Evolutionary conservation across 805 yeast species (phyloP), one percentile per base, ranked within the genome.

Genomic region (Spathaspora passalidarum): DNA sequence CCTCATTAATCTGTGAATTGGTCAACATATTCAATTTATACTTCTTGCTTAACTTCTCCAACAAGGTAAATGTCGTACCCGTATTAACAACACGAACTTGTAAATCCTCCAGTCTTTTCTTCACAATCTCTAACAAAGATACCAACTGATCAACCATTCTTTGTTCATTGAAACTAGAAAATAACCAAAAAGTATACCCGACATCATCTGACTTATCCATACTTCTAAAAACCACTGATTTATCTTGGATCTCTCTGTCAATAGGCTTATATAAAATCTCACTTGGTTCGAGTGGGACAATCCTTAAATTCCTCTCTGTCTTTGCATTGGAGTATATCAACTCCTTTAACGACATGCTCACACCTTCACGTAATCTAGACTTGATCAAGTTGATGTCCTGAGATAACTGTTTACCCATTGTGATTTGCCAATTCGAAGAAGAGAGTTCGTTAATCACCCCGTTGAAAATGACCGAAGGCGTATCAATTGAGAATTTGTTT

Each of bases 361-460:
- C 45, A 50, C 68, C 59, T 50, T 54, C 19, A 47, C 44, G 45
- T 2, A 69, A 51, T 18, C 60, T 60, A 3, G 48, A 47, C 40
- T 66, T 62, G 6, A 79, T 49, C 5, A 54, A 45, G 2, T 55
- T 44, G 17, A 72, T 72, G 64, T 91, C 98, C 19, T 66, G 70
- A 19, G 68, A 64, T 14, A 82, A 52, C 52, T 83, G 86, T 32
- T 63, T 71, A 3, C 80, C 73, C 55, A 84, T 61, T 1, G 75
- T 59, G 37, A 67, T 66, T 49, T 81, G 81, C 86, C 88, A 85
- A 3, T 73, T 68, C 1, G 73, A 58, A 4, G 69, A 64, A 32
- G 65, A 69, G 52, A 84, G 71, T 2, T 73, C 75, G 48, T 71
- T 65, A 14, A 86, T 74, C 5, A 83, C 82, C 38, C 98, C 98